Evolutionary conservation across 306 rosid species (phyloP).

Genomic region (Hippophae gyantsensis): DNA sequence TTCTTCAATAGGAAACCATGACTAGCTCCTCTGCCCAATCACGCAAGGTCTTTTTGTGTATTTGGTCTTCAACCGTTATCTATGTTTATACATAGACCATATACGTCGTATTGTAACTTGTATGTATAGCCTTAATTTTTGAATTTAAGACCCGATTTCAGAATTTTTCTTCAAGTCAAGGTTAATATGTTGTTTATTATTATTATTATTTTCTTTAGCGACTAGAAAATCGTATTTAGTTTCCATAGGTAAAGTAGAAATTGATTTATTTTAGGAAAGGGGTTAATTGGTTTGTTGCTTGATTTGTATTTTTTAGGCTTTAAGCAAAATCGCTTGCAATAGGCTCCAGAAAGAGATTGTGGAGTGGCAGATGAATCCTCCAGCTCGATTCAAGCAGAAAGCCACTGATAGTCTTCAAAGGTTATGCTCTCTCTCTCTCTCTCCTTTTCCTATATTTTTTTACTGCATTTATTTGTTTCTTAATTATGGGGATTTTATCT

Average conservation of each 20-base stretch:
- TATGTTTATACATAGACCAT: not conserved
- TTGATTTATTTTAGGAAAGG: no score
- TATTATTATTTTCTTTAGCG: no score
- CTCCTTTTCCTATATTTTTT: not conserved
- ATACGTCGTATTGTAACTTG: no score
- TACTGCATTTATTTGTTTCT: not conserved
- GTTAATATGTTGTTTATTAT: no score
- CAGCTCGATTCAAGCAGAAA: slow-evolving; percentile 69
- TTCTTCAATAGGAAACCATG: slow-evolving; percentile 30
- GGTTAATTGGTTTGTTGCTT: not conserved
- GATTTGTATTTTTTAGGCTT: slow-evolving; percentile 28
- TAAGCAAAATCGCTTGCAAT: slow-evolving; percentile 91
- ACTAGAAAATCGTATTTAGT: no score
- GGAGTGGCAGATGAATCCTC: slow-evolving; percentile 96
- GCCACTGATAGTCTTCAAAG: slow-evolving; percentile 87
- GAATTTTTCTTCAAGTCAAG: no score
- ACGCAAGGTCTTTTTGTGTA: slow-evolving; percentile 61
- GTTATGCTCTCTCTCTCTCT: slow-evolving; percentile 16
- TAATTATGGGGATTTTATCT: not conserved
- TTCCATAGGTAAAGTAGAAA: no score
- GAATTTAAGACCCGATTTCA: not conserved
- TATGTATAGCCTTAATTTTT: slow-evolving; percentile 4
- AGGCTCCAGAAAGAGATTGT: slow-evolving; percentile 86
- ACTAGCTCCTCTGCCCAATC: slow-evolving; percentile 78
- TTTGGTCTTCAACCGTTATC: not conserved